Base-by-base conservation (phyloP, 345 rosid genomes). In the Lumnitzera racemosa region DNA sequence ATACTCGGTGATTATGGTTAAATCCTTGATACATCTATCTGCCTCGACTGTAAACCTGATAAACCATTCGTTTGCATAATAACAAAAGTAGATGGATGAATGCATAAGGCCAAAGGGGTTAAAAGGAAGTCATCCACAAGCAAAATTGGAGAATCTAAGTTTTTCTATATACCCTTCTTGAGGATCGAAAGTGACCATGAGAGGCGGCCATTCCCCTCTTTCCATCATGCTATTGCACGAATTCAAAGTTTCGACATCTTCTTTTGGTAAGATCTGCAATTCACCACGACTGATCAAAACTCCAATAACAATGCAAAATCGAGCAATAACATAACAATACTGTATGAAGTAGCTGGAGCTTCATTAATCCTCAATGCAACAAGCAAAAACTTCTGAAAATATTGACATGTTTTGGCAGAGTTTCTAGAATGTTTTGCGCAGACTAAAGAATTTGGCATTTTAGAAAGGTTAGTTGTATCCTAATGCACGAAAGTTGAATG, bases 31-130 rank as follows among this genome's bases (percentile, higher is more conserved):
- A 49, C 15, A 68, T 67, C 74, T 75, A 69, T 88, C 97, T 2
- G 99, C 99, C 72, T 88, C 85, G 36, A 94, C 99, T 1, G 99
- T 86, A 63, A 81, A 90, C 78, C 98, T 92, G 89, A 8, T 0
- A 53, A 13, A 4, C 13, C 13, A n/a, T 46, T 14, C 23, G 11
- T 41, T 10, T 2, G 17, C 27, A 4, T 8, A 12, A 5, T 9
- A 36, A 36, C 43, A 9, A 36, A 36, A 36, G 2, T 36, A 9
- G 43, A 36, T 9, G 7, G 7, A 36, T 36, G 53, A 47, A 50
- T 48, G 64, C 51, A 31, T 20, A 43, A 17, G 24, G 15, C n/a
- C 51, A 24, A 15, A 15, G 2, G 20, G 59, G 12, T 2, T 10
- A 54, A 50, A 20, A 55, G 57, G 43, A 24, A 0, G 13, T 11